Conservation (phyloP, 1,139 yeast genomes). For the Sugiyamaella paludigena region DNA sequence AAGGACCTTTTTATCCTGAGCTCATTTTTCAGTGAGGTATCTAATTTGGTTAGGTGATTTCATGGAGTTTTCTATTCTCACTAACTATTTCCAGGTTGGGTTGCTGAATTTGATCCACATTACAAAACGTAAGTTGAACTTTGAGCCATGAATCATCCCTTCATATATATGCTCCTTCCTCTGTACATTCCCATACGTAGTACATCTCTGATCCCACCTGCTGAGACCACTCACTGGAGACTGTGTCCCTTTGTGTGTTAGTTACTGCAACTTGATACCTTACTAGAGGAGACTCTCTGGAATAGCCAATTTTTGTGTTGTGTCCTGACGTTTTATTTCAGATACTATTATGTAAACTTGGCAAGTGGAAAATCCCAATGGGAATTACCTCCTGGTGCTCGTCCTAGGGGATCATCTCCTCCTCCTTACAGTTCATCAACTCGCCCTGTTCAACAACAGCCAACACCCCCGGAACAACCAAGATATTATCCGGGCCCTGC, state of each 20-base stretch:
- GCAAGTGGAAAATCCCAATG: conserved; percentile 79
- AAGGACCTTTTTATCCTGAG: no score
- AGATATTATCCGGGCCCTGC: conserved; percentile 9
- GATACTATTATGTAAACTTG: conserved; percentile 60
- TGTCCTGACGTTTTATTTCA: no score
- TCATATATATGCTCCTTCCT: background rate
- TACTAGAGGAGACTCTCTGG: no score
- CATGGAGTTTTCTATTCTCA: conserved; percentile 8
- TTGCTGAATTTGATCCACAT: conserved; percentile 78
- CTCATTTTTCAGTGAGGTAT: no score
- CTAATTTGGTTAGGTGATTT: no score
- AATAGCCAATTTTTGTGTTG: background rate
- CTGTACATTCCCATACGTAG: background rate
- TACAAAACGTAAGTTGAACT: conserved; percentile 56
- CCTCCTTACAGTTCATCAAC: conserved; percentile 23
- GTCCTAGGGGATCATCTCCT: conserved; percentile 31
- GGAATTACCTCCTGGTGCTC: conserved; percentile 66
- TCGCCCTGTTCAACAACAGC: conserved; percentile 19
- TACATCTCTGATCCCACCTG: no score
- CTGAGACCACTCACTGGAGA: no score
- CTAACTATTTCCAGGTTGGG: conserved; percentile 57
- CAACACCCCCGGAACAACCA: conserved; percentile 11
- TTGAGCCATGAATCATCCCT: no score
- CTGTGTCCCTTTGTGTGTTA: no score
- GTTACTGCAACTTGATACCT: no score